Evolutionary conservation across 179 eudicot genomes (phyloP), one percentile per base, ranked within the genome.

Genomic region (Nepenthes alata): DNA sequence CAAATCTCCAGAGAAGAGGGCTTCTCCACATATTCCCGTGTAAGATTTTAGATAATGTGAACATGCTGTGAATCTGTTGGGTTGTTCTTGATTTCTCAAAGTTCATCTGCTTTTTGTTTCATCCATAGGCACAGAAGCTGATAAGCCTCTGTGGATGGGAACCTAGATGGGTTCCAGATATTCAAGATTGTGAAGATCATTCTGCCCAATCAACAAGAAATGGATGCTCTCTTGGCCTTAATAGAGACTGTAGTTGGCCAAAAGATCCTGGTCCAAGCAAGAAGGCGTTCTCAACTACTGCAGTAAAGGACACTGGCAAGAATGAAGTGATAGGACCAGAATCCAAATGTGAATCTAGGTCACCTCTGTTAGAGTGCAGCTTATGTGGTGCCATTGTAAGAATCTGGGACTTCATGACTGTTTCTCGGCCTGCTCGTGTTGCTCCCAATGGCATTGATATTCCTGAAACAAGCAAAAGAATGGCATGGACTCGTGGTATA

Each of bases 61-160:
- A 35, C 45, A 9, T 11, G 2, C 13, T 35, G 3, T 35, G n/a
- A 7, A 10, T 35, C 9, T 57, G 34, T 37, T 41, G 12, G 15
- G 4, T 15, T 6, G 39, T 58, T 14, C 55, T 57, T 62, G 34
- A 55, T 61, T 57, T 47, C 57, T 60, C 56, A 11, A 59, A 13
- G 36, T 16, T 65, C 35, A 5, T 11, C 48, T 66, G 41, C 61
- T 12, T 50, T 11, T 39, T 64, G 37, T 51, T 39, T 54, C 35
- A 11, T 54, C 70, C 73, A 62, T 70, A 94, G 99, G 91, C 99
- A 63, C 97, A 87, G 75, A 94, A 83, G 81, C 73, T 94, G 66
- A 94, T 83, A 70, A 87, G 97, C 75, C 76, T 94, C 72, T 94
- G 99, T 72, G 99, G 99, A 59, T 94, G 99, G 99, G 99, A 94